Base-by-base conservation (phyloP, 805 yeast genomes). In the Suhomyces emberorum region DNA sequence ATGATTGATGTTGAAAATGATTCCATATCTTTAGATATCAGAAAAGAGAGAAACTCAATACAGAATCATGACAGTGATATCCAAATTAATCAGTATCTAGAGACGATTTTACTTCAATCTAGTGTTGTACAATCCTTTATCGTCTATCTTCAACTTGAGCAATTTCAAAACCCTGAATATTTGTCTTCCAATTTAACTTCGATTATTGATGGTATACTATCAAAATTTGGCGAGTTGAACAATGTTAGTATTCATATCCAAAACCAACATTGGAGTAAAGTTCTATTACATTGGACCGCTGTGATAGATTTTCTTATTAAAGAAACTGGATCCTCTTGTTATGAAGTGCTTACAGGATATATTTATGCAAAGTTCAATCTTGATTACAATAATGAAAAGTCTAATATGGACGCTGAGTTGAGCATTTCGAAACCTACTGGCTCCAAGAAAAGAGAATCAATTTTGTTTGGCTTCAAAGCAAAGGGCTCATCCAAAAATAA, bases 131-230 rank as follows among this genome's bases (percentile, higher is more conserved):
- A 66, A 42, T 36, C 69, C 0, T 32, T 68, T 12, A 48, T 67
- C 5, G 43, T 63, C 27, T 67, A 64, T 39, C 43, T 64, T 22
- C 72, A 68, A 44, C 49, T 69, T 12, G 68, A 65, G 38, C 69
- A 61, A 42, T 59, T 66, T 32, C 72, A 65, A 37, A 53, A 62
- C 33, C 46, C 57, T 1, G 69, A 65, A n/a, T 68, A 48, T 36
- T 52, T 65, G 20, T 47, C 71, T 0, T 28, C 35, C 5, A 59
- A 58, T 18, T 35, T 65, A 19, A 29, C 48, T 3, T 32, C 17
- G 3, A 55, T 66, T 27, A 37, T 69, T 18, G 69, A 64, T 32
- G 23, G 34, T 2, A 52, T 65, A 2, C 49, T 69, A 23, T 37
- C 36, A 15, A 63, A 59, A 38, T 65, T 67, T 34, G 51, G 52